A percentile compares a stretch with the other conserved stretches of the same genome.
These are phyloP conservation scores for Botrytis hyacinthi DNA, from an alignment of 2,329 filamentous ascomycete genomes.

Conservation along the genomic window DNA sequence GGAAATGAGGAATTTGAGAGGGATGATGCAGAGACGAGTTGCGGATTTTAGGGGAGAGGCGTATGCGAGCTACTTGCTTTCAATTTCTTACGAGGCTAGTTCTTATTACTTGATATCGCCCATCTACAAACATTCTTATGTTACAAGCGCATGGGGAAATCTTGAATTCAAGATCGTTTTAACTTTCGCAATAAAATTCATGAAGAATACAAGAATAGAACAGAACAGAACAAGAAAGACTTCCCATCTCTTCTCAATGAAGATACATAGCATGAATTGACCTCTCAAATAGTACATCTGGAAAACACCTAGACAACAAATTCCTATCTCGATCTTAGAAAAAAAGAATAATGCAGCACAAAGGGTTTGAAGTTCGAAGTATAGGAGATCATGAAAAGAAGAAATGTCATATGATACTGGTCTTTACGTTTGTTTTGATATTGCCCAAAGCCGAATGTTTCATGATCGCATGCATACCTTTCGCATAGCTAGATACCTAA, in stretches of 20 bases:
- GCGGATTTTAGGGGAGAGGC: background rate
- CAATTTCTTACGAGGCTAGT: background rate
- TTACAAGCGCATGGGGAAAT: background rate
- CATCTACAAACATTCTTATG: background rate
- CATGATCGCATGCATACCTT: background rate
- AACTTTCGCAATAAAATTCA: background rate
- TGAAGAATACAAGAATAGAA: background rate
- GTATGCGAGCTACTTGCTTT: background rate
- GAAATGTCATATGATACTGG: no score
- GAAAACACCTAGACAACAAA: background rate
- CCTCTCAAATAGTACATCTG: background rate
- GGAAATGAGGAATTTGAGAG: no score
- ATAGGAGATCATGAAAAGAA: background rate
- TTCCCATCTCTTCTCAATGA: no score
- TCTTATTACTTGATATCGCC: background rate
- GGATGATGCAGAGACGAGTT: background rate
- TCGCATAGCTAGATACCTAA: no score
- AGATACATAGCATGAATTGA: no score
- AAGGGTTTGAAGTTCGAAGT: no score
- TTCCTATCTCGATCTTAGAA: no score
- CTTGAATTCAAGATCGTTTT: accelerated
- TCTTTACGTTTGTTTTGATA: no score
- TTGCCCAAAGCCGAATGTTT: accelerated
- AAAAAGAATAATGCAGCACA: no score
- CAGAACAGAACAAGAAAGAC: background rate